A percentile compares a stretch with the other conserved stretches of the same genome.
Conservation (phyloP, 352 stramenopile species). For the Phytopythium cucurbitacearum region DNA sequence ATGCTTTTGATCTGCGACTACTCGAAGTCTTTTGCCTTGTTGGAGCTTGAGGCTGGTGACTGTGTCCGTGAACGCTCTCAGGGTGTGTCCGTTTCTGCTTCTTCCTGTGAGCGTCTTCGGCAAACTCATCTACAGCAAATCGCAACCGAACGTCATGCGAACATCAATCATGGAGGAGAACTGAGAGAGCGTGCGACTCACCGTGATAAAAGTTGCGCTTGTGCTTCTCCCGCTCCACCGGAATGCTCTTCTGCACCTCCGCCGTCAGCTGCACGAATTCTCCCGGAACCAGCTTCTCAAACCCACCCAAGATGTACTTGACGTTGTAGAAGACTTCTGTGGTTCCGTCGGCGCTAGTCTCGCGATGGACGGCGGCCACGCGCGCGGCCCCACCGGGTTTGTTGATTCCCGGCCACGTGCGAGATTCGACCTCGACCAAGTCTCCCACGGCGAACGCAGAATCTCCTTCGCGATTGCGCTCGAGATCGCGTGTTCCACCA, state of each 20-base stretch:
- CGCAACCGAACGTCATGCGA: neutral
- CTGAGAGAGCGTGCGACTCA: conserved; percentile 6
- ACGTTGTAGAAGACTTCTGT: conserved; percentile 70
- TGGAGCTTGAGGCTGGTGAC: no score
- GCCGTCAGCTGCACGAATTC: conserved; percentile 57
- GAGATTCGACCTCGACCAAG: conserved; percentile 56
- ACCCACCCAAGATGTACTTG: conserved; percentile 74
- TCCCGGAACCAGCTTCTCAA: conserved; percentile 67
- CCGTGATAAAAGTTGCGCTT: conserved; percentile 65
- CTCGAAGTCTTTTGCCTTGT: no score
- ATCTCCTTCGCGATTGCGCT: neutral
- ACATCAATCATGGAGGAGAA: neutral
- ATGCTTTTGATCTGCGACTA: no score
- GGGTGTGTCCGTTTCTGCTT: neutral
- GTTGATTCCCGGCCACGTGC: conserved; percentile 87
- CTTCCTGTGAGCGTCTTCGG: neutral
- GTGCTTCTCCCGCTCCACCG: conserved; percentile 32
- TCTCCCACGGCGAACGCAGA: conserved; percentile 31
- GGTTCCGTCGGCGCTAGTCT: conserved; percentile 12
- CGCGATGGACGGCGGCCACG: conserved; percentile 39
- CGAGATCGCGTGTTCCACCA: neutral
- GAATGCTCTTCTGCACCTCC: conserved; percentile 24
- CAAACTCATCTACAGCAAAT: neutral
- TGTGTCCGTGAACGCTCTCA: neutral
- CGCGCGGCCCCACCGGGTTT: conserved; percentile 71